Conservation (phyloP, 169 alveolate species). For the Plasmodium billcollinsi region DNA sequence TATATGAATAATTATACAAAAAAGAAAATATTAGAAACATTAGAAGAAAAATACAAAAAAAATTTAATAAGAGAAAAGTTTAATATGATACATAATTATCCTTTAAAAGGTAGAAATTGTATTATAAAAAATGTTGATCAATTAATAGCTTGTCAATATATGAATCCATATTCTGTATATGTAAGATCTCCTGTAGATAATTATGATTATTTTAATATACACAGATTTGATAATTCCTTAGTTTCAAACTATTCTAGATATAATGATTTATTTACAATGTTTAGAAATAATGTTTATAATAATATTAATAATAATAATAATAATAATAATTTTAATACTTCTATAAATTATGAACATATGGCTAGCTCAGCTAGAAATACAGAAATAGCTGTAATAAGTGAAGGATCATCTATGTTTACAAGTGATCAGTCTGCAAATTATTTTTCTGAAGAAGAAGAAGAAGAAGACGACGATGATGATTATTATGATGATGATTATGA, state of each 20-base stretch:
- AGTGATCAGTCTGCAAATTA: constrained; percentile 68
- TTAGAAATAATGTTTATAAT: constrained; percentile 38
- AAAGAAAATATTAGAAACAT: constrained; percentile 14
- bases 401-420: constrained; percentile 44
- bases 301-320: not conserved
- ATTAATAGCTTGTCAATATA: constrained; percentile 20
- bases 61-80: constrained; percentile 55
- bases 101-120: constrained; percentile 68
- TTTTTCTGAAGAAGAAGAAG: constrained; percentile 52
- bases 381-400: constrained; percentile 65
- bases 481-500: constrained; percentile 63
- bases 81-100: constrained; percentile 38
- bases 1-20: constrained; percentile 39
- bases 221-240: constrained; percentile 34
- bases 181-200: constrained; percentile 43
- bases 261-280: constrained; percentile 57
- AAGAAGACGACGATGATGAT: constrained; percentile 25
- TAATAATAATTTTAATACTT: constrained; percentile 9
- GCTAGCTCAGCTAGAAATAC: constrained; percentile 30
- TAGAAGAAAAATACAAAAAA: constrained; percentile 51
- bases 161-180: constrained; percentile 54
- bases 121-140: constrained; percentile 59
- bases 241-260: constrained; percentile 50
- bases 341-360: constrained; percentile 26
- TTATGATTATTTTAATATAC: constrained; percentile 29